Base-by-base conservation (phyloP, 2,329 filamentous ascomycete genomes). In the Dryadomyces quercivorus region DNA sequence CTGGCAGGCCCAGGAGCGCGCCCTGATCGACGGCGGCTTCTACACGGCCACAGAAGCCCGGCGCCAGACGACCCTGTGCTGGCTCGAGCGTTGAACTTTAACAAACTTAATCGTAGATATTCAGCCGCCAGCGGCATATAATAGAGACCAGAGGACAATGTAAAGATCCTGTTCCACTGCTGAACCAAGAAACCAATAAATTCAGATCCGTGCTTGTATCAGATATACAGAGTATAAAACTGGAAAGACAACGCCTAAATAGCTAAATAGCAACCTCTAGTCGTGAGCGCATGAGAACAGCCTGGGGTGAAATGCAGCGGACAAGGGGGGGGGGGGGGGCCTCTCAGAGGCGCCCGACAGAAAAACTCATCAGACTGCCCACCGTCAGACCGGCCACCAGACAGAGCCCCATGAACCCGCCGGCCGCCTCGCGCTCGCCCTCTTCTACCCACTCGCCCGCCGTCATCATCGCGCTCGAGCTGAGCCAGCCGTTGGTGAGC, bases 401-500 rank as follows among this genome's bases (percentile, higher is more conserved):
- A 67, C 85, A 89, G 59, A 96, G 68, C 3, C 87, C 86, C 93
- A 98, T 97, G 67, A 97, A 97, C 1, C 86, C 89, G 49, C 92
- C 93, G 0, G 90, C 84, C 6, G 89, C 91, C 71, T 95, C 90
- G 38, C 86, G 77, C 72, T 98, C 92, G 10, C 84, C 82, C 1
- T 85, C 80, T 4, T 85, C 84, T 1, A 97, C 91, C 80, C 84
- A 92, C 60, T 87, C 82, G 0, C 79, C 81, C 0, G 90, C 85
- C 1, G 86, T 86, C 81, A 97, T 95, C 91, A 98, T 97, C 67
- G 86, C 89, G 61, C 80, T 86, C 55, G 86, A 88, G 34, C 87
- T 86, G 15, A 98, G 69, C 76, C 86, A 97, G 1, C 93, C 93
- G 65, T 92, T 97, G 10, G 82, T 86, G 42, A 90, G 63, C 2